These are phyloP conservation scores for Chaetomium cochliodes DNA, from an alignment of 495 filamentous ascomycete species.

Conservation along the genomic window DNA sequence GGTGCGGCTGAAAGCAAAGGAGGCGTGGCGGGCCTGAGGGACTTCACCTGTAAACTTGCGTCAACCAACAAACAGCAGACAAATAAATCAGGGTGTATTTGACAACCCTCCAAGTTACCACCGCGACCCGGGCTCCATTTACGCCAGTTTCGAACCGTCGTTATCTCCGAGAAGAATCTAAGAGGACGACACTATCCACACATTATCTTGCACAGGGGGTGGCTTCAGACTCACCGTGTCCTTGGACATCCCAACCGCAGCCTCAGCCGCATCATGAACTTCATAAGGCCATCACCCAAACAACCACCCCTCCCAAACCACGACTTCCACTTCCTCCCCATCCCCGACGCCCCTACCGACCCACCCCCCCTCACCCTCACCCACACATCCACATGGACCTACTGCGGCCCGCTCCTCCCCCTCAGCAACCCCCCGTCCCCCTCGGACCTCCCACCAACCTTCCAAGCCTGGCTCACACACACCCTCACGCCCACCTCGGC, in stretches of 20 bases:
- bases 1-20: no score
- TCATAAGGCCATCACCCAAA: background rate
- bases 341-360: background rate
- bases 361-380: background rate
- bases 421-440: background rate
- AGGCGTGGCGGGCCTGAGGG: no score
- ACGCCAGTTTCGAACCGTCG: no score
- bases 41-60: no score
- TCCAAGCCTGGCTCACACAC: conserved; percentile 1
- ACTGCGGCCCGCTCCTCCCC: conserved; percentile 12
- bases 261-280: background rate
- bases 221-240: no score
- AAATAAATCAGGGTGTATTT: no score
- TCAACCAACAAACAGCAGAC: no score
- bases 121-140: no score
- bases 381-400: conserved; percentile 11
- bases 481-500: background rate
- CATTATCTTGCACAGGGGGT: no score
- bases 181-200: no score
- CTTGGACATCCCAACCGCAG: background rate
- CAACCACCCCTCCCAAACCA: conserved; percentile 3
- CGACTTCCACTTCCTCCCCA: conserved; percentile 8
- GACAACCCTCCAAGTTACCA: no score
- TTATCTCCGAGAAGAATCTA: no score
- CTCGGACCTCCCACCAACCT: background rate